These are phyloP conservation scores for Rosa chinensis DNA, from an alignment of 306 rosid species.

Conservation along the genomic window DNA sequence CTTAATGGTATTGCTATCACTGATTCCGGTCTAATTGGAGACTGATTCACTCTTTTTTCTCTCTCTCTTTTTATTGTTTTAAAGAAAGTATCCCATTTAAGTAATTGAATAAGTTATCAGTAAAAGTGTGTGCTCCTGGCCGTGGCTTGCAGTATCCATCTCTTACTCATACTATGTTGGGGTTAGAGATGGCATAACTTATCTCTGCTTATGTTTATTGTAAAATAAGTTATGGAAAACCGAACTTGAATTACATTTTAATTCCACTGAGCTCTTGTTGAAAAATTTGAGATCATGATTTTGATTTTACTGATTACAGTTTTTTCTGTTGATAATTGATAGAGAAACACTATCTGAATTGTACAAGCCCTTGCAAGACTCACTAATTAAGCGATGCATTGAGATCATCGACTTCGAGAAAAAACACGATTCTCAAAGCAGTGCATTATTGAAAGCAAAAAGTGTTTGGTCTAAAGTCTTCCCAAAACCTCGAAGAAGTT, in stretches of 20 bases:
- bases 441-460: constrained; percentile 44
- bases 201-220: not conserved
- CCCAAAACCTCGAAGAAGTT: constrained; percentile 84
- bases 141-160: not conserved
- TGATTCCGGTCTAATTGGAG: not conserved
- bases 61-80: not conserved
- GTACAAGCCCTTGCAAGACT: constrained; percentile 78
- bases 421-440: constrained; percentile 36
- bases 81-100: not conserved
- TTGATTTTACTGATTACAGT: constrained; percentile 13
- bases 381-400: constrained; percentile 64
- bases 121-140: not conserved
- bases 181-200: not conserved
- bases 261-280: constrained; percentile 1
- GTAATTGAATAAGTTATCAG: not conserved
- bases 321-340: constrained; percentile 20
- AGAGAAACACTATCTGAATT: constrained; percentile 58
- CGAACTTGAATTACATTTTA: not conserved
- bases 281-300: not conserved
- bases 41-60: not conserved
- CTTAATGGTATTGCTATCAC: not conserved
- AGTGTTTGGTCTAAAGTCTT: constrained; percentile 78
- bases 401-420: constrained; percentile 64
- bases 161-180: not conserved
- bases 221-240: not conserved